Base-by-base conservation (phyloP, 2,329 filamentous ascomycete species). In the Pyrenophora teres region DNA sequence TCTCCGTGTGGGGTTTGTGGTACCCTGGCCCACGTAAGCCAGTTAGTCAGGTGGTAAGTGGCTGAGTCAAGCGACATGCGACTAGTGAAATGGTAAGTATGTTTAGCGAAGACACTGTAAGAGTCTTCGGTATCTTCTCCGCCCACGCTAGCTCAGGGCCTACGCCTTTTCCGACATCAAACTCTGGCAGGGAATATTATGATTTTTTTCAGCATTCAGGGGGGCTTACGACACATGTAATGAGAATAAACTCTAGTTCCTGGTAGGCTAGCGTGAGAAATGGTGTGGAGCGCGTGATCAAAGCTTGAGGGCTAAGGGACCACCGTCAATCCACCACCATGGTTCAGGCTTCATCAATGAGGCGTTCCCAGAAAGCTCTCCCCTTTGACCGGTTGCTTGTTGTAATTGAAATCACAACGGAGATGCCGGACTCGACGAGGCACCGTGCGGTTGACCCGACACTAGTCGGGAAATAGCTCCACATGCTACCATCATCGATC, bases 11-110 rank as follows among this genome's bases (percentile, higher is more conserved):
- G 42, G 25, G 43, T 47, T 49, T 37, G 43, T 16, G 40, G 25
- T 37, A 41, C 37, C 49, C 49, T 51, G 43, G 32, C 32, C 38
- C 21, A 39, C 37, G 42, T 32, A 31, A 32, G 37, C 46, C 48
- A 46, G 42, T 32, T 32, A 32, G 37, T 51, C 48, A 46, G 21
- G 42, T 37, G 48, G 19, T 52, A 33, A 39, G 13, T 7, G 23
- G 19, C 38, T 32, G 50, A 50, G 36, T 27, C 40, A 50, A 36
- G 27, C 39, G 13, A 32, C 8, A 46, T 46, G 44, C 36, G 36
- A 23, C 35, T 33, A 46, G 19, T 19, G 4, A 9, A 9, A 30
- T 43, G 25, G 35, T 35, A 15, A 15, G 30, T 35, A 40, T 41
- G 23, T 27, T 32, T 43, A 44, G 50, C 40, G 30, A 39, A 35